phyloP scores from a whole-genome alignment of 139 green algal species.

The Chlamydomonas sp. region DNA sequence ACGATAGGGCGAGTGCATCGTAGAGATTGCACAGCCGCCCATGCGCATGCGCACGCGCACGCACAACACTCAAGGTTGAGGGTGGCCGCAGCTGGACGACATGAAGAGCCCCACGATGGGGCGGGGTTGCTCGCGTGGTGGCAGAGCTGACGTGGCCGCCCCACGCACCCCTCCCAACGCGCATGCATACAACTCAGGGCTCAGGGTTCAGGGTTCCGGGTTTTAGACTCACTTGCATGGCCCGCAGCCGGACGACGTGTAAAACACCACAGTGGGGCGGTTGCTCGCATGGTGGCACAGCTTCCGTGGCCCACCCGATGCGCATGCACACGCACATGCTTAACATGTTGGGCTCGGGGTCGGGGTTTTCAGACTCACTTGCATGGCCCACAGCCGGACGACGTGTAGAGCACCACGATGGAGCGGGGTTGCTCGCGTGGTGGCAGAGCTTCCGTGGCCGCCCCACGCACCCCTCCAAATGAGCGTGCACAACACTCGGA shows the following conservation, averaged over 20 bases:
- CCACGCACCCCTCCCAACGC: neutral
- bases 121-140: neutral
- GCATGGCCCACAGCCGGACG: conserved; percentile 24
- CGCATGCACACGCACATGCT: neutral
- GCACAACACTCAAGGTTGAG: neutral
- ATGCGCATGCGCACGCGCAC: neutral
- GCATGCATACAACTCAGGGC: neutral
- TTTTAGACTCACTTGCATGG: neutral
- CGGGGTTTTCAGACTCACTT: conserved; percentile 10
- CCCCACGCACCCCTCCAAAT: neutral
- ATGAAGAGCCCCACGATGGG: neutral
- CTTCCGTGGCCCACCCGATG: neutral
- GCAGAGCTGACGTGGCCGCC: neutral
- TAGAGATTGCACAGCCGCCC: neutral
- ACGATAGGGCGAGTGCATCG: no score
- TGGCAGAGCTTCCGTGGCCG: neutral
- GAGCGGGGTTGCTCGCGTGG: neutral
- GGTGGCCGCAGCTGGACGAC: neutral
- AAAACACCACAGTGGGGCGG: neutral
- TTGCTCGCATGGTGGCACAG: neutral
- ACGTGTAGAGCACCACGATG: neutral
- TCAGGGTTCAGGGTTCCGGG: no score
- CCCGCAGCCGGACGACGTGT: neutral
- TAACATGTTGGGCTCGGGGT: neutral
- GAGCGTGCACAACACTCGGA: neutral